Conservation (phyloP, 2,329 filamentous ascomycete species). For the Pseudopithomyces maydicus region DNA sequence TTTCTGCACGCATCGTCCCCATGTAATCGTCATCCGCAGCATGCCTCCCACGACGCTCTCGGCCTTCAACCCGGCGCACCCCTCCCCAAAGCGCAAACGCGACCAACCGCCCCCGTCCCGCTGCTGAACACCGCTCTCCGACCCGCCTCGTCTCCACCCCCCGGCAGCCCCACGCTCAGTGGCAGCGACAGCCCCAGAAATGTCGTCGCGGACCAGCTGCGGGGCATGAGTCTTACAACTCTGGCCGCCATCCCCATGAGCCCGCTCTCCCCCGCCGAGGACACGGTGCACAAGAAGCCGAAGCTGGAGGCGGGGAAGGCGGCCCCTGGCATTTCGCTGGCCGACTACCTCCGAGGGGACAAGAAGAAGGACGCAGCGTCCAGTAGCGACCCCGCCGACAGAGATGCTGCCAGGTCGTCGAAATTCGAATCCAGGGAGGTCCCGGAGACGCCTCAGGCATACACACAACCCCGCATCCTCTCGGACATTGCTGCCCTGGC, state of each 20-base stretch:
- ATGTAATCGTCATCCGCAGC: conserved; percentile 33
- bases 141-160: conserved; percentile 27
- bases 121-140: conserved; percentile 41
- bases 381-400: conserved; percentile 9
- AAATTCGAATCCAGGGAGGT: conserved; percentile 23
- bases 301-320: conserved; percentile 33
- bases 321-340: conserved; percentile 22
- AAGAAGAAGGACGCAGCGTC: conserved; percentile 5
- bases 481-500: conserved; percentile 36
- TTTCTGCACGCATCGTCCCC: conserved; percentile 17
- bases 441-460: conserved; percentile 38
- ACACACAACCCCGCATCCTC: conserved; percentile 36
- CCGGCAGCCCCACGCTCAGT: conserved; percentile 26
- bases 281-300: conserved; percentile 42
- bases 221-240: conserved; percentile 35
- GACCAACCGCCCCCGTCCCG: conserved; percentile 35
- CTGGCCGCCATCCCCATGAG: conserved; percentile 37
- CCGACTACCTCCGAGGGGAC: conserved; percentile 12
- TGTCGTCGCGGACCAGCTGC: conserved; percentile 43
- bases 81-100: conserved; percentile 47
- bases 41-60: conserved; percentile 43
- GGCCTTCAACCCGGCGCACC: conserved; percentile 35
- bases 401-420: conserved; percentile 6
- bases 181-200: conserved; percentile 40
- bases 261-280: conserved; percentile 41